Evolutionary conservation across 306 rosid genomes (phyloP).

Genomic region (Biancaea sappan): DNA sequence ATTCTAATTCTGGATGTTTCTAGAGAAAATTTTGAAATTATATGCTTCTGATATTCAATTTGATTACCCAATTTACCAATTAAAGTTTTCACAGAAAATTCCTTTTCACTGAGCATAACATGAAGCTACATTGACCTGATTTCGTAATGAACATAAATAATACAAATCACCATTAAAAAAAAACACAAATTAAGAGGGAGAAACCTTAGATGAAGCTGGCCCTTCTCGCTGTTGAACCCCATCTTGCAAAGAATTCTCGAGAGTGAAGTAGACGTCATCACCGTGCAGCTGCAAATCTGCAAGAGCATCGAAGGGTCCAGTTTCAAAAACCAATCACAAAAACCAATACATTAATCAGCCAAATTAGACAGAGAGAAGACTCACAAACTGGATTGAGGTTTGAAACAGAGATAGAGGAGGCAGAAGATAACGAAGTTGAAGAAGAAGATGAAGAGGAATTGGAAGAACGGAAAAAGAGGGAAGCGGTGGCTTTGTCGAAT

Average conservation of each 20-base stretch:
- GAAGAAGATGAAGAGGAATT: conserved; percentile 39
- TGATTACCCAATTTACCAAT: neutral
- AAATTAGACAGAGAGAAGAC: conserved; percentile 2
- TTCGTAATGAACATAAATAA: neutral
- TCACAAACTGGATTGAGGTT: conserved; percentile 67
- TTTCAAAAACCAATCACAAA: neutral
- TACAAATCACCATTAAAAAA: neutral
- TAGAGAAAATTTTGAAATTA: neutral
- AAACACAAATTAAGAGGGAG: neutral
- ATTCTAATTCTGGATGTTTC: neutral
- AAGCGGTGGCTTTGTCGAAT: conserved; percentile 82
- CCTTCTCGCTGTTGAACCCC: conserved; percentile 51
- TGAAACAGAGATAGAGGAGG: conserved; percentile 47
- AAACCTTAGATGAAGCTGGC: conserved; percentile 58
- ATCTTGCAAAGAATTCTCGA: conserved; percentile 54
- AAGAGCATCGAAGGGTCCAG: conserved; percentile 1
- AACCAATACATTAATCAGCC: neutral
- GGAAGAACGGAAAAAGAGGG: conserved; percentile 59
- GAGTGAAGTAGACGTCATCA: conserved; percentile 82
- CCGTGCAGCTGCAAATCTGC: conserved; percentile 79
- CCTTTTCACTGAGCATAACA: neutral
- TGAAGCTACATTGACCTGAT: neutral
- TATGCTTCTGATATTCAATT: neutral
- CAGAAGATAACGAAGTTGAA: neutral
- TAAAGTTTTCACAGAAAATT: neutral